A percentile compares a stretch with the other conserved stretches of the same genome.
phyloP scores from a whole-genome alignment of 306 rosid genomes.

The Inga leiocalycina region DNA sequence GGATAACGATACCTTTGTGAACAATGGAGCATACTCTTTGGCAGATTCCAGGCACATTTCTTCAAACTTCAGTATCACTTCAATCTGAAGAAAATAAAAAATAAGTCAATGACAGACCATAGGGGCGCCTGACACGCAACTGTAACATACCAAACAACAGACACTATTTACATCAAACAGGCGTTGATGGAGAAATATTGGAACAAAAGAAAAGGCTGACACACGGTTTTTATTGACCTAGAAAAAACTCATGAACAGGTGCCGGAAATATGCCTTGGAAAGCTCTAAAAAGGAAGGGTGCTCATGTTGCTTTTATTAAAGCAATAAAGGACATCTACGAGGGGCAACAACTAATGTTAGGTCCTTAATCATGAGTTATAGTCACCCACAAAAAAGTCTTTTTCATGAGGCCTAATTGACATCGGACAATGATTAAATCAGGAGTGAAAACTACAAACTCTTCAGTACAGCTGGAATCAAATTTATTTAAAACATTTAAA shows the following conservation, averaged over 20 bases:
- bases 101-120: slow-evolving; percentile 20
- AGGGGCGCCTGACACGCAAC: slow-evolving; percentile 1
- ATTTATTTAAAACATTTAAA: not conserved
- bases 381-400: not conserved
- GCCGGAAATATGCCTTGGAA: not conserved
- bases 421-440: not conserved
- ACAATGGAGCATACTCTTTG: slow-evolving; percentile 70
- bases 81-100: slow-evolving; percentile 60
- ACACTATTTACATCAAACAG: not conserved
- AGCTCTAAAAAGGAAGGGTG: not conserved
- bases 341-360: not conserved
- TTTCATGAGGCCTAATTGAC: not conserved
- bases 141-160: not conserved
- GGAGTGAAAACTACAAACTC: not conserved
- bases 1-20: slow-evolving; percentile 61
- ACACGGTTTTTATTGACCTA: not conserved
- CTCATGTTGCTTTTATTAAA: not conserved
- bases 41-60: slow-evolving; percentile 92
- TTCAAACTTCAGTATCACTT: slow-evolving; percentile 87
- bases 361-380: not conserved
- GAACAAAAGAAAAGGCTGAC: not conserved
- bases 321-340: not conserved
- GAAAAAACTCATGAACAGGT: not conserved
- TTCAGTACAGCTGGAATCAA: not conserved
- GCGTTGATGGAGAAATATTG: not conserved